Evolutionary conservation across 2,329 filamentous ascomycete species (phyloP).

Genomic region (Capronia coronata): DNA sequence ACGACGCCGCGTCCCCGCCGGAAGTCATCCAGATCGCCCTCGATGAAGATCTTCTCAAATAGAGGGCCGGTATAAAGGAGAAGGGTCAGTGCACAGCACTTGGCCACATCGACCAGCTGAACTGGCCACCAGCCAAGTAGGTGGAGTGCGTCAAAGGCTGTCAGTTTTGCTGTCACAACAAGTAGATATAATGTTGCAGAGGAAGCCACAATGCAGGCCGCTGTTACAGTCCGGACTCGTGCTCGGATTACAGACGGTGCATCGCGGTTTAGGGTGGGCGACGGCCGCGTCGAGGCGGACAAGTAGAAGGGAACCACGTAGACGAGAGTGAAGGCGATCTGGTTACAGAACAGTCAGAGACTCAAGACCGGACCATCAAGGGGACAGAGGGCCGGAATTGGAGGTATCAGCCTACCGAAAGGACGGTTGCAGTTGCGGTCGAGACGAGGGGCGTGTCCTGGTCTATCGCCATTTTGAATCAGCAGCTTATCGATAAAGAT

Average conservation of each 20-base stretch:
- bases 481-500: slow-evolving; percentile 17
- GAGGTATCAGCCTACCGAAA: slow-evolving; percentile 34
- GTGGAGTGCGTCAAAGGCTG: slow-evolving; percentile 53
- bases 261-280: slow-evolving; percentile 72
- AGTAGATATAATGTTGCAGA: slow-evolving; percentile 62
- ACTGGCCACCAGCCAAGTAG: slow-evolving; percentile 77
- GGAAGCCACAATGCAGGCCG: slow-evolving; percentile 66
- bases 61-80: slow-evolving; percentile 79
- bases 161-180: slow-evolving; percentile 46
- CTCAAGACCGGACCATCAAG: neutral
- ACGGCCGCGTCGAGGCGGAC: slow-evolving; percentile 70
- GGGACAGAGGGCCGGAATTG: neutral
- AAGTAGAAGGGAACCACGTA: slow-evolving; percentile 92
- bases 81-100: slow-evolving; percentile 62
- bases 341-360: neutral
- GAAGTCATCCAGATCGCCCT: slow-evolving; percentile 54
- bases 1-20: slow-evolving; percentile 49
- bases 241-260: slow-evolving; percentile 82
- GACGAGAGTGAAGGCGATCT: slow-evolving; percentile 72
- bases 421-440: slow-evolving; percentile 33
- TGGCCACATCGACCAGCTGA: slow-evolving; percentile 57
- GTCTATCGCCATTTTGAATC: slow-evolving; percentile 29
- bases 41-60: slow-evolving; percentile 69
- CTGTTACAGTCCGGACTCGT: slow-evolving; percentile 70
- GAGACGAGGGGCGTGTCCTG: slow-evolving; percentile 35